These are phyloP conservation scores for Chlorella vulgaris DNA, from an alignment of 139 green algal genomes.

Conservation along the genomic window DNA sequence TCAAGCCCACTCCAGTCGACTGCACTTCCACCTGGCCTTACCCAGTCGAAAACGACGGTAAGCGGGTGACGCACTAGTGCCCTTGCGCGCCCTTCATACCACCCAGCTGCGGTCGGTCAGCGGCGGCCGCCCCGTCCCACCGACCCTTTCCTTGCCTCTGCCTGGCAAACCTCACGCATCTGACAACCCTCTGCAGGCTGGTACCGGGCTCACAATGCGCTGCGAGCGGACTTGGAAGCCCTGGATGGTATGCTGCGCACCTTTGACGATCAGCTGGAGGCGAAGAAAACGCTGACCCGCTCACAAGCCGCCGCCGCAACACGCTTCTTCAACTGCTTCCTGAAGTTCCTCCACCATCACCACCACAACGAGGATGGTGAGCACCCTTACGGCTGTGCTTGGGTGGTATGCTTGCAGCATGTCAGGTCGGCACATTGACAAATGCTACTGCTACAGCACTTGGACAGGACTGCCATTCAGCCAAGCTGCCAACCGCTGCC, in stretches of 20 bases:
- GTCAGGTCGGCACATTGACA: too few relatives aligned
- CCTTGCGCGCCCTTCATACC: neutral
- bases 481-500: neutral
- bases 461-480: neutral
- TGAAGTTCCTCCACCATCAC: constrained; percentile 26
- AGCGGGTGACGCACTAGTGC: too few relatives aligned
- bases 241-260: neutral
- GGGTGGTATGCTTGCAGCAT: too few relatives aligned
- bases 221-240: neutral
- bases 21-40: neutral
- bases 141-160: too few relatives aligned
- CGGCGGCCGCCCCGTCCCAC: too few relatives aligned
- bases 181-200: constrained; percentile 15
- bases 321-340: neutral
- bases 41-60: neutral
- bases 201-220: constrained; percentile 12
- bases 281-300: neutral
- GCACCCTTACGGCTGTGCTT: too few relatives aligned
- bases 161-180: too few relatives aligned
- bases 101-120: too few relatives aligned
- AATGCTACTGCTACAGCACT: too few relatives aligned
- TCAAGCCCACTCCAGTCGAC: neutral
- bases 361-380: constrained; percentile 20
- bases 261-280: neutral
- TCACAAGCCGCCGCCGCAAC: neutral